These are phyloP conservation scores for Teunomyces gatunensis DNA, from an alignment of 805 yeast genomes.

Conservation along the genomic window DNA sequence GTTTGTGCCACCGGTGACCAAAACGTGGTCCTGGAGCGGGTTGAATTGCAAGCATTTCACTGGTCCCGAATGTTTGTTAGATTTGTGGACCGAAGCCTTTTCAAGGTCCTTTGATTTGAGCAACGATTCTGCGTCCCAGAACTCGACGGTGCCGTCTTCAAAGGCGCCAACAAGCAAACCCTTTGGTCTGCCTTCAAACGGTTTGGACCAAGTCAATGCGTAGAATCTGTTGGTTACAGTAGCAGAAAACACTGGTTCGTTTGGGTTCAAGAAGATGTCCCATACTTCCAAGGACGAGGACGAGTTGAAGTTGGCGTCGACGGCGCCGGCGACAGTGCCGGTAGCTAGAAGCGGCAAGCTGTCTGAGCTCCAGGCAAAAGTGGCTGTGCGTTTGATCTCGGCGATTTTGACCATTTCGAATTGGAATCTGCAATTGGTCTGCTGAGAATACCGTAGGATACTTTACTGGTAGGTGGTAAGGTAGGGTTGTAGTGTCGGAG, in stretches of 20 bases:
- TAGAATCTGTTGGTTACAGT: conserved; percentile 50
- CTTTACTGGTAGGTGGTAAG: too few species aligned
- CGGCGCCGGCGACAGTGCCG: conserved; percentile 95
- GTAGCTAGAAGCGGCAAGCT: conserved; percentile 75
- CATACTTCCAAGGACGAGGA: conserved; percentile 77
- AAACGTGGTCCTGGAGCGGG: conserved; percentile 62
- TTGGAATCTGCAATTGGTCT: background rate
- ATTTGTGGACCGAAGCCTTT: conserved; percentile 49
- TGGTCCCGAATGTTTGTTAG: conserved; percentile 62
- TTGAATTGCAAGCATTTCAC: conserved; percentile 76
- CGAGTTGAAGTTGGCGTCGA: conserved; percentile 82
- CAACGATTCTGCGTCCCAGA: conserved; percentile 68
- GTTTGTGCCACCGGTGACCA: conserved; percentile 85
- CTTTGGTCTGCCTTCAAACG: conserved; percentile 45
- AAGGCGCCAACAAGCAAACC: conserved; percentile 82
- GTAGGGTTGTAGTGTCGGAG: background rate
- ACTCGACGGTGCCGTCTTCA: conserved; percentile 75
- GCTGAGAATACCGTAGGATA: background rate
- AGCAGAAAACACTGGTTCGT: conserved; percentile 35
- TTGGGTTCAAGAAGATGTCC: conserved; percentile 51
- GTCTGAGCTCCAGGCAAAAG: conserved; percentile 94
- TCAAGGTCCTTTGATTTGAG: conserved; percentile 38
- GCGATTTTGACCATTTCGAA: conserved; percentile 69
- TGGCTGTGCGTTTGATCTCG: conserved; percentile 81
- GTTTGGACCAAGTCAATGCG: conserved; percentile 80